Evolutionary conservation across 768 basidiomycete genomes (phyloP).

Genomic region (Pisolithus marmoratus): DNA sequence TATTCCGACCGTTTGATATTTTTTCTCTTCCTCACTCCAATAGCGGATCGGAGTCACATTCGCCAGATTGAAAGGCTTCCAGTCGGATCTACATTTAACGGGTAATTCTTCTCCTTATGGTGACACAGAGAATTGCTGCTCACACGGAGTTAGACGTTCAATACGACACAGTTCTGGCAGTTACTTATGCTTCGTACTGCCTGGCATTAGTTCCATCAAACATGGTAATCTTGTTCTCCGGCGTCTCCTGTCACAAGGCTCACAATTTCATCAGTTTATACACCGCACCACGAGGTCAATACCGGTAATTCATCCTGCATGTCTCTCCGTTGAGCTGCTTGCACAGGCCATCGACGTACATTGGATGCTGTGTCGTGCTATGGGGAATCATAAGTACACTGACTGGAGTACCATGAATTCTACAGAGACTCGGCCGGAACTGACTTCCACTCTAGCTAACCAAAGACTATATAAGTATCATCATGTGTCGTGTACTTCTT

Average conservation of each 20-base stretch:
- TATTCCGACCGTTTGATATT: neutral
- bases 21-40: neutral
- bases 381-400: slow-evolving; percentile 63
- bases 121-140: neutral
- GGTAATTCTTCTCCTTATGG: slow-evolving; percentile 22
- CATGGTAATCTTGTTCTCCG: slow-evolving; percentile 1
- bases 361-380: slow-evolving; percentile 51
- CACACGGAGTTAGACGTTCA: slow-evolving; percentile 37
- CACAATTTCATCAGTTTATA: slow-evolving; percentile 35
- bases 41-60: slow-evolving; percentile 48
- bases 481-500: slow-evolving; percentile 54
- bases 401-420: slow-evolving; percentile 42
- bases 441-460: slow-evolving; percentile 36
- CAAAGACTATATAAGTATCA: slow-evolving; percentile 48
- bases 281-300: slow-evolving; percentile 47
- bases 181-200: slow-evolving; percentile 56
- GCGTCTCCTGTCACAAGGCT: neutral
- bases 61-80: slow-evolving; percentile 45
- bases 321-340: neutral
- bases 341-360: slow-evolving; percentile 54
- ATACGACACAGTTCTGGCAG: slow-evolving; percentile 49
- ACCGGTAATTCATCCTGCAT: neutral
- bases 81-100: slow-evolving; percentile 42
- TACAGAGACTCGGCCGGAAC: neutral
- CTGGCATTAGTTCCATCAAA: slow-evolving; percentile 45